A percentile compares a stretch with the other conserved stretches of the same genome.
These are phyloP conservation scores for Pseudonitzschia multistriata DNA, from an alignment of 108 stramenopile genomes.

Conservation along the genomic window DNA sequence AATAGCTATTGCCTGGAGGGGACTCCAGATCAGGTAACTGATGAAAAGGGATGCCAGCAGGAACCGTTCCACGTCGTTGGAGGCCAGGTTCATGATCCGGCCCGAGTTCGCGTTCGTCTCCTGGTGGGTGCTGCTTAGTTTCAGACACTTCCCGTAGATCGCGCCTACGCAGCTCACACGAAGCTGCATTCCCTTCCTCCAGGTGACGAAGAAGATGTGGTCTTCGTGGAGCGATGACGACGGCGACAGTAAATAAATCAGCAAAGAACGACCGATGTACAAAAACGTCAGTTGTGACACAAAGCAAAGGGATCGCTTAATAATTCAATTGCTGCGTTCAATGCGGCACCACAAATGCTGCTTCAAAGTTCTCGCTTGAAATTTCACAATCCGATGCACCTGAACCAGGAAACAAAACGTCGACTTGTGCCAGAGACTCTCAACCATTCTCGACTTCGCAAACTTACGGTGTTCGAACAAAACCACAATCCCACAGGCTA, in stretches of 20 bases:
- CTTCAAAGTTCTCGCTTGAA: too few species aligned
- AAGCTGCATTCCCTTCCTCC: conserved; percentile 71
- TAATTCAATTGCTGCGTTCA: too few species aligned
- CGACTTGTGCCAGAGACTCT: not conserved
- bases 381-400: too few species aligned
- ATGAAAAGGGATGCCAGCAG: conserved; percentile 65
- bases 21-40: conserved; percentile 77
- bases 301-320: too few species aligned
- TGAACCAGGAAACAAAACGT: too few species aligned
- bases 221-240: conserved; percentile 10
- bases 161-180: conserved; percentile 70
- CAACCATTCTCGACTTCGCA: conserved; percentile 15
- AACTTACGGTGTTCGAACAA: conserved; percentile 54
- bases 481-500: conserved; percentile 49
- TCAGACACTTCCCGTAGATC: conserved; percentile 73
- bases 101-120: conserved; percentile 51
- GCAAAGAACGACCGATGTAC: not conserved
- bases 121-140: conserved; percentile 26
- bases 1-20: conserved; percentile 79
- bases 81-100: conserved; percentile 84
- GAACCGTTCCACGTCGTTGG: conserved; percentile 92
- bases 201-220: conserved; percentile 56
- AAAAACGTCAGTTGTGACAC: not conserved
- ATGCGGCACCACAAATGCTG: too few species aligned
- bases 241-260: not conserved